Conservation (phyloP, 2,329 filamentous ascomycete genomes). For the Paecilomyces formosus region DNA sequence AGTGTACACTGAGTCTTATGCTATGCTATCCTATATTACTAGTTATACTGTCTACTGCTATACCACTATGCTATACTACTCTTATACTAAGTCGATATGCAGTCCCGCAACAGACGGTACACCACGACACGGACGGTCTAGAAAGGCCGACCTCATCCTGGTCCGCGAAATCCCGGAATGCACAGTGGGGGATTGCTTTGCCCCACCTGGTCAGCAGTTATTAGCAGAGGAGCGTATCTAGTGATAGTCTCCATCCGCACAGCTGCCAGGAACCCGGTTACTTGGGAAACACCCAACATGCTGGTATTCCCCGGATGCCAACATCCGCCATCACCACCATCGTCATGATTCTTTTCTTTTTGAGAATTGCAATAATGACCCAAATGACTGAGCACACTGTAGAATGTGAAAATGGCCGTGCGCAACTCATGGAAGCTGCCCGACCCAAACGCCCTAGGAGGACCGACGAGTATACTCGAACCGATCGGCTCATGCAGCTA, state of each 20-base stretch:
- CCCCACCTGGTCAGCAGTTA: slow-evolving; percentile 8
- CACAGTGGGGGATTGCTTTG: slow-evolving; percentile 6
- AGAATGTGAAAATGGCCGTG: background rate
- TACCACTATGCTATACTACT: too few relatives aligned
- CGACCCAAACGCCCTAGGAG: background rate
- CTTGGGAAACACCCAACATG: slow-evolving; percentile 16
- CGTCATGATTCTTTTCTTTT: too few relatives aligned
- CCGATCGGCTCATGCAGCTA: background rate
- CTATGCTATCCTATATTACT: too few relatives aligned
- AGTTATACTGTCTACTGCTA: too few relatives aligned
- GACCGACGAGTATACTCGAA: background rate
- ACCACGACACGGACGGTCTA: background rate
- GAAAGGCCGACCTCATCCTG: background rate
- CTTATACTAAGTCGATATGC: too few relatives aligned
- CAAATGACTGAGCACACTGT: background rate
- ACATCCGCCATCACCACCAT: background rate
- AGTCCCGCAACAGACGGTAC: too few relatives aligned
- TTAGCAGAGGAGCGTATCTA: too few relatives aligned
- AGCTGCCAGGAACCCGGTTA: slow-evolving; percentile 19
- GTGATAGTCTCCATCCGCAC: slow-evolving; percentile 3
- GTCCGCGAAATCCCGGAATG: slow-evolving; percentile 12
- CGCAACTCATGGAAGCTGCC: background rate
- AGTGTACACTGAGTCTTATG: too few relatives aligned
- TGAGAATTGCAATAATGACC: background rate
- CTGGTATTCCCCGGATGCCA: slow-evolving; percentile 2